phyloP scores from a whole-genome alignment of 495 filamentous ascomycete genomes.

The Aspergillus baeticus region DNA sequence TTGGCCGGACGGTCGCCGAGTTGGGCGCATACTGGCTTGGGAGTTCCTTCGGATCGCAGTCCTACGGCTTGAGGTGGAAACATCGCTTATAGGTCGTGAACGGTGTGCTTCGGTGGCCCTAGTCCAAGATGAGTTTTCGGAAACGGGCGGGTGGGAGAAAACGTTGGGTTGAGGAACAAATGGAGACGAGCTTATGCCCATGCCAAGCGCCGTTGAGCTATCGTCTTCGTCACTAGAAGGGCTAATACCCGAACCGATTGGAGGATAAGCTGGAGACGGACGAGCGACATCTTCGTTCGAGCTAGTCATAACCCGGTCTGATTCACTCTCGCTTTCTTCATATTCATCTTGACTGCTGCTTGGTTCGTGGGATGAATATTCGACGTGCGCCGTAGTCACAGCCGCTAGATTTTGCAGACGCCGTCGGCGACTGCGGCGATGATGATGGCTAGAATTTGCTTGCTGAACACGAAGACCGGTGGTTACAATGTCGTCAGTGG shows the following conservation, averaged over 20 bases:
- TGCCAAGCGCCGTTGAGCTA: conserved; percentile 76
- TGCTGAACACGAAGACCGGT: conserved; percentile 76
- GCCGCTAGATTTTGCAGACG: conserved; percentile 49
- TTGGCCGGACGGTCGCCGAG: conserved; percentile 28
- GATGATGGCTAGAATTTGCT: conserved; percentile 32
- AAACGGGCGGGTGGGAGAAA: conserved; percentile 78
- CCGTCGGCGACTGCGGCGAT: conserved; percentile 53
- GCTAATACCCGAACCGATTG: conserved; percentile 41
- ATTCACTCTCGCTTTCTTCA: conserved; percentile 81
- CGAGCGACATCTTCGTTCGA: conserved; percentile 72
- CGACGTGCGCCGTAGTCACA: conserved; percentile 47
- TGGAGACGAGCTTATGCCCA: conserved; percentile 52
- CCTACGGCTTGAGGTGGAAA: conserved; percentile 40
- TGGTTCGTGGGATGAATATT: conserved; percentile 42
- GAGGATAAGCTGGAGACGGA: conserved; percentile 22
- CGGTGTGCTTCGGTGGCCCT: conserved; percentile 43
- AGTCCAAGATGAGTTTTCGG: conserved; percentile 50
- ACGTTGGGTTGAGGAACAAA: conserved; percentile 89
- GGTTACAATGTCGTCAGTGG: conserved; percentile 83
- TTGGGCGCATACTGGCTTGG: conserved; percentile 29
- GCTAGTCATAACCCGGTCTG: conserved; percentile 78
- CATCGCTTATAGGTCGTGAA: conserved; percentile 33
- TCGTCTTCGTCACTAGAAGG: conserved; percentile 69
- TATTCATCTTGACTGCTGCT: conserved; percentile 89
- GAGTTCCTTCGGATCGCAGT: conserved; percentile 39